Percentiles rank a stretch among this genome's conserved stretches.
Evolutionary conservation across 805 yeast genomes (phyloP).

Genomic region (Pichia ethanolica): DNA sequence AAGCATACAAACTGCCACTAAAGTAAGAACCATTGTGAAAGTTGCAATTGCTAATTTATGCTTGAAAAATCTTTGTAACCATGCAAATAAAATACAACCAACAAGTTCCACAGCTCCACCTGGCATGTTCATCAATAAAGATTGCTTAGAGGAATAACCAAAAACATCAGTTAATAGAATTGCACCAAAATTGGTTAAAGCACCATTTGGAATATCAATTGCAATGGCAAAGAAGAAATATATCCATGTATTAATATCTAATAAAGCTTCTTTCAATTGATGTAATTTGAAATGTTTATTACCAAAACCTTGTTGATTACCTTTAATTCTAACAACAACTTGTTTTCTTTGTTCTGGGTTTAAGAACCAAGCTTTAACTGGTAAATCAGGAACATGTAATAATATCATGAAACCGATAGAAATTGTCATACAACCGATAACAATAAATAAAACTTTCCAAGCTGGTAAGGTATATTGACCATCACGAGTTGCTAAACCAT

Average conservation of each 20-base stretch:
- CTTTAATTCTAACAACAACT: slow-evolving; percentile 25
- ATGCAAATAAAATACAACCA: slow-evolving; percentile 28
- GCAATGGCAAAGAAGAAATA: slow-evolving; percentile 25
- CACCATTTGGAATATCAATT: slow-evolving; percentile 29
- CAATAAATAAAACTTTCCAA: slow-evolving; percentile 30
- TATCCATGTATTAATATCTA: slow-evolving; percentile 36
- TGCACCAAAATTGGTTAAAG: slow-evolving; percentile 40
- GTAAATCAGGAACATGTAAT: slow-evolving; percentile 28
- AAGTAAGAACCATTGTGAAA: slow-evolving; percentile 11
- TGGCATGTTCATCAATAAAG: slow-evolving; percentile 23
- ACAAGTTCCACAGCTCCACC: slow-evolving; percentile 26
- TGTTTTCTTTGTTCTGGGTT: slow-evolving; percentile 31
- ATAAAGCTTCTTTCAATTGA: slow-evolving; percentile 23
- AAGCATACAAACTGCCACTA: slow-evolving; percentile 12
- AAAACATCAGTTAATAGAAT: slow-evolving; percentile 26
- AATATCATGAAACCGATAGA: slow-evolving; percentile 26
- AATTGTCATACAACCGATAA: slow-evolving; percentile 28
- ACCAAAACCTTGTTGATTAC: slow-evolving; percentile 31
- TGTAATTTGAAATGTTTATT: slow-evolving; percentile 22
- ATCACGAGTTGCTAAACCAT: slow-evolving; percentile 25
- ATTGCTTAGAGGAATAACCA: slow-evolving; percentile 22
- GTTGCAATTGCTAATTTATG: slow-evolving; percentile 20
- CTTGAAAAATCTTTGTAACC: slow-evolving; percentile 18
- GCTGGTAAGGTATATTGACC: slow-evolving; percentile 17
- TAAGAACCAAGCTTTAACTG: slow-evolving; percentile 29